Evolutionary conservation across 1,139 yeast genomes (phyloP).

Genomic region (Tardiomyces blankii): DNA sequence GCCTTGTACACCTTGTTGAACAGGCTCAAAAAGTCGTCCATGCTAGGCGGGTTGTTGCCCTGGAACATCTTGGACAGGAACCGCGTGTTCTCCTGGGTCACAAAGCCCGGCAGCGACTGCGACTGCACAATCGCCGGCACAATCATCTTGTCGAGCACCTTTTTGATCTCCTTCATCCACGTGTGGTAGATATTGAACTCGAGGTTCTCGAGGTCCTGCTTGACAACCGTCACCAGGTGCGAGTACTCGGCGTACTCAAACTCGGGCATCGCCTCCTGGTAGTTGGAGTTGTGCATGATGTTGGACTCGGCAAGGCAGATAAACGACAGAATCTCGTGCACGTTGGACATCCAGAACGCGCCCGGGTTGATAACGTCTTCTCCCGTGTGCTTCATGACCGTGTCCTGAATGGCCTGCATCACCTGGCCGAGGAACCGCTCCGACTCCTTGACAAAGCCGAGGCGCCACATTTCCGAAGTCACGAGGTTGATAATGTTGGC

Average conservation of each 20-base stretch:
- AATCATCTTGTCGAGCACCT: constrained; percentile 82
- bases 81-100: constrained; percentile 80
- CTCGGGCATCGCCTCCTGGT: constrained; percentile 78
- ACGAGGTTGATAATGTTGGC: constrained; percentile 89
- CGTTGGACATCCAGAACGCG: constrained; percentile 96
- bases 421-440: constrained; percentile 89
- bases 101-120: constrained; percentile 92
- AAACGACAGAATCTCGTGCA: constrained; percentile 90
- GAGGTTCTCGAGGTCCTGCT: constrained; percentile 87
- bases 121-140: constrained; percentile 90
- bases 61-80: constrained; percentile 77
- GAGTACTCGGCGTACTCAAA: constrained; percentile 86
- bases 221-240: constrained; percentile 80
- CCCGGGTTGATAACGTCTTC: constrained; percentile 87
- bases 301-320: constrained; percentile 90
- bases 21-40: constrained; percentile 89
- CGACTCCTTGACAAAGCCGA: constrained; percentile 85
- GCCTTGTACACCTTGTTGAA: constrained; percentile 91
- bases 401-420: constrained; percentile 71
- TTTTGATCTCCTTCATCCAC: constrained; percentile 96
- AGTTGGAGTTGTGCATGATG: constrained; percentile 69
- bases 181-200: constrained; percentile 92
- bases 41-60: constrained; percentile 55
- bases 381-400: constrained; percentile 40
- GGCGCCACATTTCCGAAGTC: constrained; percentile 96